Conservation (phyloP, 441 rosid species). For the Erysimum cheiri region DNA sequence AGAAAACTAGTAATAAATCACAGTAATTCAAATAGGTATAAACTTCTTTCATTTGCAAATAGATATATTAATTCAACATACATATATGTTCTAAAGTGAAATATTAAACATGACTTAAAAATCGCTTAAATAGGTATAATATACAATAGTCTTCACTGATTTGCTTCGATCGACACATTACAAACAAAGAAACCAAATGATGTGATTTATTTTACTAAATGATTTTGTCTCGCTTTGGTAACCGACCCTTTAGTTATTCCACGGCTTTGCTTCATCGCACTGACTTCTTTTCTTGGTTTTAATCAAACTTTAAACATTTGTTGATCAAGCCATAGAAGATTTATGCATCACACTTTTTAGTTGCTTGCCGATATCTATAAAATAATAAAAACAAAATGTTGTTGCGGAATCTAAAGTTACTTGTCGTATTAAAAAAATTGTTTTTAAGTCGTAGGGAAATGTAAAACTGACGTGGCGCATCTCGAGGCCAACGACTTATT, state of each 20-base stretch:
- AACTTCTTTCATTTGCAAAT: background rate
- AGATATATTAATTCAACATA: background rate
- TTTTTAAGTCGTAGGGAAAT: conserved; percentile 30
- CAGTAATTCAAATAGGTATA: background rate
- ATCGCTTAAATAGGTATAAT: background rate
- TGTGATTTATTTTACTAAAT: too few relatives aligned
- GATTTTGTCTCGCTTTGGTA: conserved; percentile 18
- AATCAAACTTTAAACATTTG: background rate
- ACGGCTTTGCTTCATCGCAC: conserved; percentile 17
- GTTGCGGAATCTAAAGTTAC: conserved; percentile 41
- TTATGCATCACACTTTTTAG: conserved; percentile 3
- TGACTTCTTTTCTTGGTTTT: background rate
- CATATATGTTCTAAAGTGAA: background rate
- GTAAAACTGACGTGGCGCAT: conserved; percentile 43
- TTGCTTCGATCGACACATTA: background rate
- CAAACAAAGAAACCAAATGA: background rate
- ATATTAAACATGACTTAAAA: background rate
- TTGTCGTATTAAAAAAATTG: conserved; percentile 30
- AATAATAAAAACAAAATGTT: background rate
- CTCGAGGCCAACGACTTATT: conserved; percentile 42
- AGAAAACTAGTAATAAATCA: conserved; percentile 3
- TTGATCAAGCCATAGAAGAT: conserved; percentile 15
- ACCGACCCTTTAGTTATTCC: background rate
- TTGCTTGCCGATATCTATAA: conserved; percentile 12
- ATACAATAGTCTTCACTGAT: background rate